Percentiles rank a stretch among this genome's conserved stretches.
These are phyloP conservation scores for Alternaria arbusti DNA, from an alignment of 2,329 filamentous ascomycete species.

Conservation along the genomic window DNA sequence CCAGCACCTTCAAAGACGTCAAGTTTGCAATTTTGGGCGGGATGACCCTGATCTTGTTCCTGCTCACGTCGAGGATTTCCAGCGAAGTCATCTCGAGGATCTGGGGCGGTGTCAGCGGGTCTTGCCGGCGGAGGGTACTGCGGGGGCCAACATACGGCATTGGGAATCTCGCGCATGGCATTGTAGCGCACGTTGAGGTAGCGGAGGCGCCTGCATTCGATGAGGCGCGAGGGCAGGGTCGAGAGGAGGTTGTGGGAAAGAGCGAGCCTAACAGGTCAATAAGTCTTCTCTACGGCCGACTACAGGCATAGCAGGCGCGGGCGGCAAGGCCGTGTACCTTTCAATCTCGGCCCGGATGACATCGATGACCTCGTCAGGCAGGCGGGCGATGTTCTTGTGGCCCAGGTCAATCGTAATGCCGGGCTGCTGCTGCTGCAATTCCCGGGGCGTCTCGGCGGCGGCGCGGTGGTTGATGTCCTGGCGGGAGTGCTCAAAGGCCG, in stretches of 20 bases:
- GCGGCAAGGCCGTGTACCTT: conserved; percentile 57
- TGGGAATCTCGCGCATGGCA: conserved; percentile 70
- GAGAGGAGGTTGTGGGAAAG: conserved; percentile 80
- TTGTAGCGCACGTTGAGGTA: conserved; percentile 85
- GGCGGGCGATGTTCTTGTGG: conserved; percentile 72
- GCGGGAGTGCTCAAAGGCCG: conserved; percentile 71
- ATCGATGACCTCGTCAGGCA: conserved; percentile 76
- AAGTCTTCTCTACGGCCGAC: background rate
- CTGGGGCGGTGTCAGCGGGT: conserved; percentile 55
- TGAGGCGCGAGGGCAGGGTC: conserved; percentile 72
- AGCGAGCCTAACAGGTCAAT: conserved; percentile 65
- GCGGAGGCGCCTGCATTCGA: conserved; percentile 77
- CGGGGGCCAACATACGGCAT: conserved; percentile 59
- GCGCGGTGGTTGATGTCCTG: conserved; percentile 64
- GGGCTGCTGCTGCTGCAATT: conserved; percentile 65
- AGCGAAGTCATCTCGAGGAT: conserved; percentile 84
- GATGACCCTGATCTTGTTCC: conserved; percentile 80
- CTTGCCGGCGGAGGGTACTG: background rate
- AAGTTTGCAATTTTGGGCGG: conserved; percentile 81
- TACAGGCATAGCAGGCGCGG: background rate
- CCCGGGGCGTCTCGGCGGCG: conserved; percentile 62
- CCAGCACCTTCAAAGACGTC: conserved; percentile 85
- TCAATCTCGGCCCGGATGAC: conserved; percentile 77
- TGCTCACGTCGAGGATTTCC: conserved; percentile 90
- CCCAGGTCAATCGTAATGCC: conserved; percentile 81